phyloP scores from a whole-genome alignment of 768 basidiomycete species.

The Lentinula raphanica region DNA sequence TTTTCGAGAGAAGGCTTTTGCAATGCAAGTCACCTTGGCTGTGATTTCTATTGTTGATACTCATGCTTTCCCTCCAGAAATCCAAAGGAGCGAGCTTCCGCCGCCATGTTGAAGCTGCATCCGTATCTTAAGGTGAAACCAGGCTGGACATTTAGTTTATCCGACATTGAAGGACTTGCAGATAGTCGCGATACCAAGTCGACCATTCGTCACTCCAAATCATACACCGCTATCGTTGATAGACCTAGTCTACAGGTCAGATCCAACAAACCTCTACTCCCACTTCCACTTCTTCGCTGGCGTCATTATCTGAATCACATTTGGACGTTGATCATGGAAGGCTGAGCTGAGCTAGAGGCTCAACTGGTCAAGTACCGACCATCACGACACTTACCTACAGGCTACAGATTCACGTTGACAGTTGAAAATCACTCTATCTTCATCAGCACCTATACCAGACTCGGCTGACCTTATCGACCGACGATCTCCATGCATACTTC shows the following conservation, averaged over 20 bases:
- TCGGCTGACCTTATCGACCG: no score
- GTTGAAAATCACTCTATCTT: no score
- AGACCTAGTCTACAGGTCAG: not conserved
- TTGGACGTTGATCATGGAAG: no score
- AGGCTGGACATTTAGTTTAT: slow-evolving; percentile 16
- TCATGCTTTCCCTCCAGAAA: slow-evolving; percentile 36
- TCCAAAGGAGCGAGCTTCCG: slow-evolving; percentile 64
- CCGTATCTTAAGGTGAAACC: slow-evolving; percentile 12
- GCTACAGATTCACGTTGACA: no score
- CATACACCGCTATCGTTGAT: not conserved
- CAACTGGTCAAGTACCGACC: no score
- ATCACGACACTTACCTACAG: no score
- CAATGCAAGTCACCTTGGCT: slow-evolving; percentile 42
- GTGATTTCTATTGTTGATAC: not conserved
- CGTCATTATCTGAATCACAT: no score
- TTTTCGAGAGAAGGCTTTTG: slow-evolving; percentile 75
- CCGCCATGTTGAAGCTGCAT: slow-evolving; percentile 53
- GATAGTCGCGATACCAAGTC: not conserved
- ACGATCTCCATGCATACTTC: no score
- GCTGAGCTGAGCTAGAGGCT: no score
- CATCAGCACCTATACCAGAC: no score
- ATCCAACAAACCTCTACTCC: slow-evolving; percentile 4
- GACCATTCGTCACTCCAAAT: not conserved
- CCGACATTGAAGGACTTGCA: slow-evolving; percentile 14
- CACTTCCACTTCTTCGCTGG: not conserved